Evolutionary conservation across 148 eudicot genomes (phyloP), one percentile per base, ranked within the genome.

Genomic region (Rheum nobile): DNA sequence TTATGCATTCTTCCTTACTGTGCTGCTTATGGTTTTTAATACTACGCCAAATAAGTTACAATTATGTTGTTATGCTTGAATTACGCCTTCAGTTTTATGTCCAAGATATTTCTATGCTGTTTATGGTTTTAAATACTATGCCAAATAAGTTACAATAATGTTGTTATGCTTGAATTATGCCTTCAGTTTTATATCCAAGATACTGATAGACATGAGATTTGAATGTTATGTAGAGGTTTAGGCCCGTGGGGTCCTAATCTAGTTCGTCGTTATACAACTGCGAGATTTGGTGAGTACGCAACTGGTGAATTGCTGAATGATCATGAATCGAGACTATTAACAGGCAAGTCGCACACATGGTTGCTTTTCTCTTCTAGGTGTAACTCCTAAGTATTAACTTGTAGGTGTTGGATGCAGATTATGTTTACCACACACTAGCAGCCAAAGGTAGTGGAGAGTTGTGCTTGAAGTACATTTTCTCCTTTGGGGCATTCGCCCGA

Each of bases 361-460:
- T 68, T 31, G 70, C 21, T 65, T 57, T 28, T 37, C 32, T 65
- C 39, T 65, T 65, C 21, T 29, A 4, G 17, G 28, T 28, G 37
- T 13, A 7, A 29, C 1, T 29, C 19, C 19, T 4, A 61, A 29
- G 35, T 65, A 65, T 32, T 65, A 32, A 65, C 41, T 19, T 65
- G 12, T 14, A 17, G 52, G 39, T 65, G 41, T 34, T 32, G 11
- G n/a, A 4, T 65, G 70, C 32, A 65, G 70, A 65, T 65, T 95
- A 95, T 75, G 86, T 88, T n/a, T 91, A 95, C 84, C 97, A 95
- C 77, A 95, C 97, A 31, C 73, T 90, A 39, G 99, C 94, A 39
- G 96, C 99, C 72, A 95, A 95, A 85, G 91, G 87, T 8, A 95
- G 99, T 82, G 99, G 99, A 76, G 99, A 95, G 86, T 84, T 91